A percentile compares a stretch with the other conserved stretches of the same genome.
Evolutionary conservation across 495 filamentous ascomycete species (phyloP).

Genomic region (Ascodesmis nigricans): DNA sequence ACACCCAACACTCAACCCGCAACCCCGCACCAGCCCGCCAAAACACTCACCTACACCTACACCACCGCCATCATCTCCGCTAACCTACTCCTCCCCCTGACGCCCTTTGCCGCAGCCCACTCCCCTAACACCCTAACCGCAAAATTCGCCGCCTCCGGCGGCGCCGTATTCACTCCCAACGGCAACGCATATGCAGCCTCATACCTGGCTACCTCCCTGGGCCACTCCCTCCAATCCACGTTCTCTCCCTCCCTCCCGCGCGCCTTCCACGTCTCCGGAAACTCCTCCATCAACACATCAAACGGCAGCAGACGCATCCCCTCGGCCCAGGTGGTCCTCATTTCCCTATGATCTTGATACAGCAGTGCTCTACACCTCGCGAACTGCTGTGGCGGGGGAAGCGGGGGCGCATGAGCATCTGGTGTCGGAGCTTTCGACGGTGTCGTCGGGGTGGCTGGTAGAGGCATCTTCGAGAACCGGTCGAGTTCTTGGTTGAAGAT

Average conservation of each 20-base stretch:
- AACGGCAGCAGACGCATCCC: slow-evolving; percentile 14
- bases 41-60: too few species aligned
- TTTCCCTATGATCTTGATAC: slow-evolving; percentile 11
- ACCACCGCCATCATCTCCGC: too few species aligned
- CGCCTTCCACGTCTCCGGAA: slow-evolving; percentile 11
- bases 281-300: slow-evolving; percentile 13
- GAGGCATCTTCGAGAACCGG: slow-evolving; percentile 10
- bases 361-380: slow-evolving; percentile 13
- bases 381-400: too few species aligned
- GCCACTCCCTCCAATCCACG: slow-evolving; percentile 11
- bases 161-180: slow-evolving; percentile 17
- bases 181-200: slow-evolving; percentile 15
- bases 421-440: slow-evolving; percentile 19
- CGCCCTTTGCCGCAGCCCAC: slow-evolving; percentile 14
- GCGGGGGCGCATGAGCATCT: slow-evolving; percentile 11
- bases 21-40: too few species aligned
- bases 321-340: slow-evolving; percentile 16
- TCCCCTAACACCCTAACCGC: slow-evolving; percentile 16
- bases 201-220: slow-evolving; percentile 12
- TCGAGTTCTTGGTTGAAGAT: slow-evolving; percentile 17
- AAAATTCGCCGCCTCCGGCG: slow-evolving; percentile 20
- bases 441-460: slow-evolving; percentile 17
- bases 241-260: slow-evolving; percentile 6
- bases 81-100: slow-evolving; percentile 15
- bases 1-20: too few species aligned